Evolutionary conservation across 139 green algal genomes (phyloP).

Genomic region (Tetradesmus lagerheimii): DNA sequence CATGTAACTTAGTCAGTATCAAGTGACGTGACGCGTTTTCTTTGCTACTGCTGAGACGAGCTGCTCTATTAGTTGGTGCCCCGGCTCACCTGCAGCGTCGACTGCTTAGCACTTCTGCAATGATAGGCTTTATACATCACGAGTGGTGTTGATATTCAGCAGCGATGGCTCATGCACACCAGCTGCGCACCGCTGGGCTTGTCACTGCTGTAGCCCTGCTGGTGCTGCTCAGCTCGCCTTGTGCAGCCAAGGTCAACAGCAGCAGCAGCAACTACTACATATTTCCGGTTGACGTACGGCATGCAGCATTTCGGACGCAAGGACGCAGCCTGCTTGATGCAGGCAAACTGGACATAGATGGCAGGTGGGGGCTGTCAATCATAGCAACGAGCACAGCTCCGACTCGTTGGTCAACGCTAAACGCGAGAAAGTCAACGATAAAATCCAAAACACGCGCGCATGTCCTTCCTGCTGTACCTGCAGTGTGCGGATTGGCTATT

Average conservation of each 20-base stretch:
- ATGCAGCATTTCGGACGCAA: neutral
- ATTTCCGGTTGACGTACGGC: neutral
- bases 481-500: conserved; percentile 77
- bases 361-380: conserved; percentile 15
- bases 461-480: neutral
- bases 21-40: too few relatives aligned
- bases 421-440: neutral
- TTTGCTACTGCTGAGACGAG: neutral
- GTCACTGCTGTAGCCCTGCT: neutral
- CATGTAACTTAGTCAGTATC: too few relatives aligned
- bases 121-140: neutral
- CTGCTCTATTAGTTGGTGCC: neutral
- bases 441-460: neutral
- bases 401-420: neutral
- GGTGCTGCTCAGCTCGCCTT: neutral
- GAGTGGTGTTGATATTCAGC: neutral
- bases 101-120: neutral
- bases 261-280: conserved; percentile 19
- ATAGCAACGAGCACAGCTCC: neutral
- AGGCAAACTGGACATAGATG: conserved; percentile 24
- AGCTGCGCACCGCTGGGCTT: neutral
- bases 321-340: neutral
- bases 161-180: neutral
- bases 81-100: neutral
- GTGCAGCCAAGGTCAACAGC: neutral